Conservation (phyloP, 306 rosid genomes). For the Lagenaria siceraria region DNA sequence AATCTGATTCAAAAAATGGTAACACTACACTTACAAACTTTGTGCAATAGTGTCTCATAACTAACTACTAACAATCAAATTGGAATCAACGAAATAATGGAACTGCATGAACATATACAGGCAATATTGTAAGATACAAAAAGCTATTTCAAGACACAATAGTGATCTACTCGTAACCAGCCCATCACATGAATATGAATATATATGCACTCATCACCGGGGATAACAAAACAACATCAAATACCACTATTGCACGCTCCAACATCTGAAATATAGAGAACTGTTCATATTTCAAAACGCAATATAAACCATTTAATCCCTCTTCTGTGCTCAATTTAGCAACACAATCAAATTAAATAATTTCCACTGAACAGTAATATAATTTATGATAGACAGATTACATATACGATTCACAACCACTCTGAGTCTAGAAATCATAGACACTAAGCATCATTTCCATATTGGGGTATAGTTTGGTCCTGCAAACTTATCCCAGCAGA, state of each 20-base stretch:
- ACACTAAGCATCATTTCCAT: neutral
- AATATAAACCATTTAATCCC: neutral
- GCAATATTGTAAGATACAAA: neutral
- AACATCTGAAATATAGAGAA: neutral
- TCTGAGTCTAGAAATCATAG: neutral
- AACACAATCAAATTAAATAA: neutral
- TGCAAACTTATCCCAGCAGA: neutral
- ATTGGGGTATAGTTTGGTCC: neutral
- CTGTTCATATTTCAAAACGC: neutral
- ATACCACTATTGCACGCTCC: neutral
- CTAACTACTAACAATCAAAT: neutral
- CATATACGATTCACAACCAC: neutral
- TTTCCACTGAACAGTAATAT: neutral
- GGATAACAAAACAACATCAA: neutral
- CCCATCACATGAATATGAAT: neutral
- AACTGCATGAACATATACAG: neutral
- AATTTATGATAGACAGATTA: neutral
- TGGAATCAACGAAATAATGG: neutral
- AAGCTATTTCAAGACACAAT: neutral
- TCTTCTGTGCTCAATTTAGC: neutral
- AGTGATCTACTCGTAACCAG: neutral
- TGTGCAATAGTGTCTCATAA: neutral
- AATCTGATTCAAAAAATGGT: conserved; percentile 34
- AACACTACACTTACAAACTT: neutral
- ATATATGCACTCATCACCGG: neutral